Conservation (phyloP, 768 basidiomycete species). For the Termitomyces sp. region DNA sequence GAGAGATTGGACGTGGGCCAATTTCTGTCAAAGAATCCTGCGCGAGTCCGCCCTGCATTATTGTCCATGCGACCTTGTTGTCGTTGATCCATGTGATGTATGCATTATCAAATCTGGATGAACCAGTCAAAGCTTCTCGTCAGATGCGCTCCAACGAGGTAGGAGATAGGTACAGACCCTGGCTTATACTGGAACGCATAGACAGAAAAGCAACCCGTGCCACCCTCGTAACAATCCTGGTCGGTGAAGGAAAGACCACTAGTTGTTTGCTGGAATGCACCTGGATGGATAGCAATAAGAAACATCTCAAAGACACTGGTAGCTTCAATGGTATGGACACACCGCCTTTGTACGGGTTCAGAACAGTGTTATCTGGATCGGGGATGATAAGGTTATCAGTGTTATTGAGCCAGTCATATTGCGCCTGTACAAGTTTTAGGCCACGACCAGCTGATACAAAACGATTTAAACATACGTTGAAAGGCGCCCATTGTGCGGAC, state of each 20-base stretch:
- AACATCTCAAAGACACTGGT: background rate
- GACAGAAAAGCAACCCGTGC: conserved; percentile 23
- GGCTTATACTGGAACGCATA: conserved; percentile 47
- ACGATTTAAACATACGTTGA: conserved; percentile 45
- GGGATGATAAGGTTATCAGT: conserved; percentile 42
- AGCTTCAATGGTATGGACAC: conserved; percentile 39
- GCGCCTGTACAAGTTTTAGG: conserved; percentile 36
- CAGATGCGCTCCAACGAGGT: conserved; percentile 14
- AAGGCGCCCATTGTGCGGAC: conserved; percentile 52
- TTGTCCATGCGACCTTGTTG: conserved; percentile 45
- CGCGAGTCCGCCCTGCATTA: conserved; percentile 40
- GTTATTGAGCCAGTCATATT: conserved; percentile 51
- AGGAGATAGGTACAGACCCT: conserved; percentile 30
- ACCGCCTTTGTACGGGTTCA: conserved; percentile 62
- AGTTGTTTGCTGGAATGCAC: conserved; percentile 66
- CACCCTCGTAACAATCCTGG: conserved; percentile 55
- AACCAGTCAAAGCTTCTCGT: background rate
- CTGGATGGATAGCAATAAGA: conserved; percentile 9
- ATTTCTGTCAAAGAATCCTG: conserved; percentile 49
- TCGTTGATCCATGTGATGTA: conserved; percentile 65
- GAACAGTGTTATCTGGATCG: conserved; percentile 35
- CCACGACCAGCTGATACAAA: conserved; percentile 18
- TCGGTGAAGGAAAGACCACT: conserved; percentile 60
- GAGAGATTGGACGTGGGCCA: conserved; percentile 49
- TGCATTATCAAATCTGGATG: conserved; percentile 30